Evolutionary conservation across 495 filamentous ascomycete genomes (phyloP), one percentile per base, ranked within the genome.

Genomic region (Aspergillus sparsus): DNA sequence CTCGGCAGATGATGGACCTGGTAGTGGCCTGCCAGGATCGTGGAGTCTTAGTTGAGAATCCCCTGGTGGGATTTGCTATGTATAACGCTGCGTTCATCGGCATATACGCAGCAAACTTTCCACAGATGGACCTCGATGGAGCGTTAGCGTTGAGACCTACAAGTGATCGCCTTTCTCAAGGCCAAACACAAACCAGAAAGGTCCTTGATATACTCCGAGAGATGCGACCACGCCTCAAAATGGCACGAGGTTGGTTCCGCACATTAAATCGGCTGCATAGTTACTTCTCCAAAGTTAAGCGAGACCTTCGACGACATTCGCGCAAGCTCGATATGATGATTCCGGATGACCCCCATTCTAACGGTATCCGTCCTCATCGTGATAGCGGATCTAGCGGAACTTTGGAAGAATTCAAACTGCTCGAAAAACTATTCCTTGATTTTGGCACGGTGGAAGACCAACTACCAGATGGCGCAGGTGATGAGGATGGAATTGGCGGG

Each of bases 21-120:
- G 83, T 90, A 8, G 82, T 85, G 4, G 87, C 87, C 15, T 91
- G 89, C 64, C 81, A 90, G 65, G 85, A 89, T 47, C 88, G 89
- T 66, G 79, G 80, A 44, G 79, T 80, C 10, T 77, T 92, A 7
- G 87, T 90, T 12, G 89, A 94, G 76, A 94, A 90, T 33, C 88
- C 91, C 0, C 82, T 93, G 42, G 83, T 92, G 11, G 85, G 88
- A 6, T 93, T 92, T 66, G 88, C 91, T 7, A 84, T 92, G 58
- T 94, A 90, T 78, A 88, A 88, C 59, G 89, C 89, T n/a, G 85
- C 84, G 0, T 89, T 92, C 61, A 68, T 82, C 16, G 80, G 81
- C 62, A 74, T 93, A 9, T 96, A 95, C 67, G 85, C 83, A 9
- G 77, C 79, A 31, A 83, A 88, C 66, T 96, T 93, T 68, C 85